phyloP scores from a whole-genome alignment of 306 rosid species.

The Quercus agrifolia region DNA sequence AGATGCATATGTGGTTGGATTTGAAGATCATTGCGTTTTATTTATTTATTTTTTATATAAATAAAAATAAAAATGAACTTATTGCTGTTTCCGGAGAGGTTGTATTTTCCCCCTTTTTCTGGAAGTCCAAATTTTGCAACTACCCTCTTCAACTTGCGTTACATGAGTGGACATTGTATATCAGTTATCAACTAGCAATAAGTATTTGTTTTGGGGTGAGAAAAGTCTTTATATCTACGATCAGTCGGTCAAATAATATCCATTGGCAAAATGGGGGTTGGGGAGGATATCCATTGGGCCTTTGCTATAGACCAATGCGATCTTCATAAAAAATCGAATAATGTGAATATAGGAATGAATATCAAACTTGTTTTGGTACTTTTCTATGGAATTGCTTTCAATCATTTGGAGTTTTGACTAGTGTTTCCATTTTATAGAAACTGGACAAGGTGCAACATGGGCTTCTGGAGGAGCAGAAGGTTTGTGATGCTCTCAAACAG shows the following conservation, averaged over 20 bases:
- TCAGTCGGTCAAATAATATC: not conserved
- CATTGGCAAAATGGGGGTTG: not conserved
- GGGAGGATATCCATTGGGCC: not conserved
- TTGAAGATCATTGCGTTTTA: not conserved
- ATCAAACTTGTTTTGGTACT: not conserved
- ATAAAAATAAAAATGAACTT: too few species aligned
- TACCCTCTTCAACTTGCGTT: too few species aligned
- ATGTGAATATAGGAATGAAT: not conserved
- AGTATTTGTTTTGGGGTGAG: not conserved
- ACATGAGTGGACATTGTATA: not conserved
- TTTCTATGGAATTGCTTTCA: slow-evolving; percentile 3
- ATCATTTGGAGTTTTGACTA: slow-evolving; percentile 12
- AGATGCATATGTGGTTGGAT: not conserved
- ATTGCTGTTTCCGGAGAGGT: too few species aligned
- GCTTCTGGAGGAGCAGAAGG: slow-evolving; percentile 59
- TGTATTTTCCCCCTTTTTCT: too few species aligned
- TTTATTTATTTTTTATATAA: too few species aligned
- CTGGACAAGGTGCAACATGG: slow-evolving; percentile 62
- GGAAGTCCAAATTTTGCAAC: too few species aligned
- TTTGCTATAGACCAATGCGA: not conserved
- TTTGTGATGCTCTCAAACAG: slow-evolving; percentile 50
- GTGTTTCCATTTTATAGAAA: slow-evolving; percentile 49
- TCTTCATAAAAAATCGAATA: not conserved
- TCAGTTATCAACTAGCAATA: not conserved
- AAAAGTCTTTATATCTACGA: not conserved